These are phyloP conservation scores for Trichothecium roseum DNA, from an alignment of 2,329 filamentous ascomycete genomes.

Conservation along the genomic window DNA sequence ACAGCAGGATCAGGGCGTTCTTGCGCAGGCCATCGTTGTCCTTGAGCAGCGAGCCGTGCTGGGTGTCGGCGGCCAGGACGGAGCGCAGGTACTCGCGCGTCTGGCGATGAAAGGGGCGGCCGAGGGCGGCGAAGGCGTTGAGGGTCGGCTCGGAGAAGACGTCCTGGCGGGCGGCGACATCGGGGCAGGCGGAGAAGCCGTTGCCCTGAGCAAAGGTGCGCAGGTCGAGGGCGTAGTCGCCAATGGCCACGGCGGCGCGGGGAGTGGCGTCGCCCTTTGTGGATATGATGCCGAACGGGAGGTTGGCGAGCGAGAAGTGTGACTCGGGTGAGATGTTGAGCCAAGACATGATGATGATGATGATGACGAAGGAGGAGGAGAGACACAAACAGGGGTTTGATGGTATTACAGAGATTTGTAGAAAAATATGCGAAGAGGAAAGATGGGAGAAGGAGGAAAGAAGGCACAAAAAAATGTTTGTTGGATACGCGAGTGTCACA, in stretches of 20 bases:
- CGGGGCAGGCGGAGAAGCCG: slow-evolving; percentile 24
- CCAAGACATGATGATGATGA: slow-evolving; percentile 16
- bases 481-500: no score
- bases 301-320: slow-evolving; percentile 65
- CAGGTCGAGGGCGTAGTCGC: slow-evolving; percentile 61
- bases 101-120: slow-evolving; percentile 57
- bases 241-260: slow-evolving; percentile 62
- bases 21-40: slow-evolving; percentile 22
- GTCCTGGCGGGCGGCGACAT: slow-evolving; percentile 13
- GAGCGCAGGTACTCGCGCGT: slow-evolving; percentile 61
- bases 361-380: no score
- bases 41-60: slow-evolving; percentile 18
- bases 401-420: no score
- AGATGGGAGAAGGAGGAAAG: no score
- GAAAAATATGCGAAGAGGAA: no score
- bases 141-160: slow-evolving; percentile 18
- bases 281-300: slow-evolving; percentile 75
- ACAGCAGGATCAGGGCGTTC: slow-evolving; percentile 15
- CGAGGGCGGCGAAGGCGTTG: slow-evolving; percentile 36
- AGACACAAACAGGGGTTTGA: no score
- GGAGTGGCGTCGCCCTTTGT: slow-evolving; percentile 43
- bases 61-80: slow-evolving; percentile 44
- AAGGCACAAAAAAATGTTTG: no score
- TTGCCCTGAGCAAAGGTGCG: slow-evolving; percentile 40
- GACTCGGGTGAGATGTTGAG: slow-evolving; percentile 13